Base-by-base conservation (phyloP, 2,329 filamentous ascomycete genomes). In the Teratosphaeria destructans region DNA sequence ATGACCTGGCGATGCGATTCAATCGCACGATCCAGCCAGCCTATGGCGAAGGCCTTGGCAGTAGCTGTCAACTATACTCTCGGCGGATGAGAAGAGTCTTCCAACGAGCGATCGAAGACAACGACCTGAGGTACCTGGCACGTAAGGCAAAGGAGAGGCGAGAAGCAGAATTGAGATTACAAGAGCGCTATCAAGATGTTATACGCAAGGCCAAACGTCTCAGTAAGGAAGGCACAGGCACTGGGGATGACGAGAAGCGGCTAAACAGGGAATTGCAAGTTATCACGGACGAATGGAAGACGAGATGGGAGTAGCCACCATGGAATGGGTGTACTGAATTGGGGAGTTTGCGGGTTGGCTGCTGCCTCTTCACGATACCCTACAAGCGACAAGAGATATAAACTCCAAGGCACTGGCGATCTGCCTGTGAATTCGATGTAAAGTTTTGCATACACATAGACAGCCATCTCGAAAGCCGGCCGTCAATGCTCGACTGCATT, bases 31-130 rank as follows among this genome's bases (percentile, higher is more conserved):
- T 84, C 27, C 81, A 84, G 63, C 78, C 79, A 12, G 73, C 87
- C 5, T 78, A 81, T 2, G 70, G 77, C 0, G 74, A 77, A 65
- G 82, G 77, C 32, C 73, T 60, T 26, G 77, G 73, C 64, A 77
- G 63, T 23, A 82, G 77, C 26, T 96, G 92, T 69, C 89, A 93
- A 72, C 79, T 96, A 2, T 95, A 94, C 71, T 92, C 88, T 52
- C 74, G 81, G 3, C 82, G 87, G 16, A 96, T 96, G 90, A 81
- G 90, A 49, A 79, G 81, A 0, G 79, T 89, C 1, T 95, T 95
- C 70, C 74, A 77, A 32, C 80, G 83, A 34, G 86, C 88, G 0
- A 85, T 89, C 53, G 77, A 81, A 59, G 80, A 80, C 39, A 82
- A 87, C 57, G 88, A 95, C 67, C 79, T 86, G 59, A 78, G 78